Evolutionary conservation across 2,329 filamentous ascomycete species (phyloP), one percentile per base, ranked within the genome.

Genomic region (Zymoseptoria passerinii): DNA sequence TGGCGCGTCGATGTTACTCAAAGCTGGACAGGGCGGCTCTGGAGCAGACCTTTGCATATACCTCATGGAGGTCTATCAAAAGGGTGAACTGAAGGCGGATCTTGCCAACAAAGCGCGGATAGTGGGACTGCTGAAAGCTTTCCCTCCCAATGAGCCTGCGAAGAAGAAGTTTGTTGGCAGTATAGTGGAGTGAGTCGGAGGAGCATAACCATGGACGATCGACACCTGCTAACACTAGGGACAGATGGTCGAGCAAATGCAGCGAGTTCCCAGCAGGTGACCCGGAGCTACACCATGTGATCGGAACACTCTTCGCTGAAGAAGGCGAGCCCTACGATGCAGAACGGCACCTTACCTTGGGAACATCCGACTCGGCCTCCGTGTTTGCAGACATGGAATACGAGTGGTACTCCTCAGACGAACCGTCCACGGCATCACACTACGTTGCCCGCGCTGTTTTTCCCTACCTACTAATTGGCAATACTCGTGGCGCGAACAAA

Each of bases 291-390:
- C 94, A 99, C 75, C 92, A 97, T 75, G 91, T 95, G 50, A 86
- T 87, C 40, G 94, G 94, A 54, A 86, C 84, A 29, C 78, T 96
- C 50, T 96, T 90, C 72, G 92, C 92, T n/a, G 88, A 95, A 70
- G 92, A 96, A 67, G 88, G 92, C 73, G 90, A 96, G 61, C 83
- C 87, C 27, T 95, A 96, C 78, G 92, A 96, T 60, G 94, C 95
- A 13, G 95, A 99, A 75, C 83, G 86, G 66, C 94, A 99, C 74
- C 81, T 99, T 57, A 75, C 92, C 53, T 81, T 96, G 48, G 95
- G 94, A 61, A 97, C 91, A 8, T 88, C 88, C 67, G 91, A 95
- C 73, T 96, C 91, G 0, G 83, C 92, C 44, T 86, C 90, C 66
- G 81, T 88, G 9, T 82, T 99, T 56, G 86, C 86, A 53, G 84